Percentiles rank a stretch among this genome's conserved stretches.
Evolutionary conservation across 306 rosid species (phyloP).

Genomic region (Vicia sativa): DNA sequence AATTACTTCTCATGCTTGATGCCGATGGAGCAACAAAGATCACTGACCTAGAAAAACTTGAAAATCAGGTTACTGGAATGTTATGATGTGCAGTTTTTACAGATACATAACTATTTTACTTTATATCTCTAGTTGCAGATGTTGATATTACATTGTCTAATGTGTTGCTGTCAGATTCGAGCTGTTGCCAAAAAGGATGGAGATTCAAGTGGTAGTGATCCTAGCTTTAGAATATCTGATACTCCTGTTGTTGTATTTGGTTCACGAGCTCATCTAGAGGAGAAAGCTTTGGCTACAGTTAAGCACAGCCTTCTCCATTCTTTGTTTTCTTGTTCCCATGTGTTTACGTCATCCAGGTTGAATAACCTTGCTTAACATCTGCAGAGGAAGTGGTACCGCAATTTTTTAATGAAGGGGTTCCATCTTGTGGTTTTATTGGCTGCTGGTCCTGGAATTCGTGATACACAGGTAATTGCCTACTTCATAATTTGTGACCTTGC

Average conservation of each 20-base stretch:
- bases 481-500: slow-evolving; percentile 21
- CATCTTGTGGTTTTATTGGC: slow-evolving; percentile 94
- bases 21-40: slow-evolving; percentile 99
- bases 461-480: slow-evolving; percentile 70
- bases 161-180: slow-evolving; percentile 56
- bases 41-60: slow-evolving; percentile 87
- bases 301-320: slow-evolving; percentile 43
- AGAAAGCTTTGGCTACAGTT: slow-evolving; percentile 92
- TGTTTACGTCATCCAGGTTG: slow-evolving; percentile 26
- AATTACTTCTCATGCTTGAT: slow-evolving; percentile 90
- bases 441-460: slow-evolving; percentile 96
- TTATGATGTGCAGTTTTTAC: not conserved
- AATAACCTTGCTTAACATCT: slow-evolving; percentile 43
- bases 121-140: slow-evolving; percentile 22
- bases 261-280: slow-evolving; percentile 95
- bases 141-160: slow-evolving; percentile 22
- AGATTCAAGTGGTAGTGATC: slow-evolving; percentile 51
- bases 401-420: slow-evolving; percentile 96
- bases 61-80: slow-evolving; percentile 65
- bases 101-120: slow-evolving; percentile 13
- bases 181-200: slow-evolving; percentile 59
- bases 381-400: slow-evolving; percentile 95
- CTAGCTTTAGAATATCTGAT: slow-evolving; percentile 70
- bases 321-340: slow-evolving; percentile 28
- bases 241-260: slow-evolving; percentile 86